phyloP scores from a whole-genome alignment of 257 asterid genomes.

The Lavandula angustifolia region DNA sequence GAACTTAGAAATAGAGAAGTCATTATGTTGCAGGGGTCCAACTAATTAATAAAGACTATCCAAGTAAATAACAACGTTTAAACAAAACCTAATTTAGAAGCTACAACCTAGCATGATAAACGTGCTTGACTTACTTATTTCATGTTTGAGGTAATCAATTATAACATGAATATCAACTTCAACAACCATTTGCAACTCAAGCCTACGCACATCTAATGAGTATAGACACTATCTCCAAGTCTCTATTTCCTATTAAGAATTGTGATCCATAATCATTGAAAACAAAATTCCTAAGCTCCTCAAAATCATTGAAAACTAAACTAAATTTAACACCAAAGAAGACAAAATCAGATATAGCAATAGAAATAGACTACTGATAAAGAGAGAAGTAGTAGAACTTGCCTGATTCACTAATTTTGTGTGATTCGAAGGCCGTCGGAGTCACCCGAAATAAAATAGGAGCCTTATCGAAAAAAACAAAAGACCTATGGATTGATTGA shows the following conservation, averaged over 20 bases:
- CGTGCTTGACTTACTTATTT: slow-evolving; percentile 18
- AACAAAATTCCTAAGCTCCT: no score
- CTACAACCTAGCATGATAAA: slow-evolving; percentile 18
- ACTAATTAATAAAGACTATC: slow-evolving; percentile 13
- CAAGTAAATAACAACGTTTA: slow-evolving; percentile 16
- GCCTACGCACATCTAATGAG: slow-evolving; percentile 8
- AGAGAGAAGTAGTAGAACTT: no score
- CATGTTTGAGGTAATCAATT: slow-evolving; percentile 9
- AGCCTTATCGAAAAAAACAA: no score
- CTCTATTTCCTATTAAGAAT: background rate
- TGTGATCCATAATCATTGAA: slow-evolving; percentile 17
- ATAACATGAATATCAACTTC: slow-evolving; percentile 4
- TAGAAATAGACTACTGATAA: no score
- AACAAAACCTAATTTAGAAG: slow-evolving; percentile 21
- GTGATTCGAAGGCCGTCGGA: no score
- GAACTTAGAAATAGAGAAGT: slow-evolving; percentile 62
- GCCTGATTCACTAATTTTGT: no score
- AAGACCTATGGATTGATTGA: no score
- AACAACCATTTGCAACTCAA: slow-evolving; percentile 21
- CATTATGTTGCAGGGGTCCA: slow-evolving; percentile 22
- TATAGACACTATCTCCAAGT: background rate
- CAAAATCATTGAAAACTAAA: no score
- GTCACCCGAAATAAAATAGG: no score
- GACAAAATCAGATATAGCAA: no score
- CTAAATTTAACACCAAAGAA: no score